Percentiles rank a stretch among this genome's conserved stretches.
Conservation (phyloP, 2,329 filamentous ascomycete species). For the Fusarium sp. region DNA sequence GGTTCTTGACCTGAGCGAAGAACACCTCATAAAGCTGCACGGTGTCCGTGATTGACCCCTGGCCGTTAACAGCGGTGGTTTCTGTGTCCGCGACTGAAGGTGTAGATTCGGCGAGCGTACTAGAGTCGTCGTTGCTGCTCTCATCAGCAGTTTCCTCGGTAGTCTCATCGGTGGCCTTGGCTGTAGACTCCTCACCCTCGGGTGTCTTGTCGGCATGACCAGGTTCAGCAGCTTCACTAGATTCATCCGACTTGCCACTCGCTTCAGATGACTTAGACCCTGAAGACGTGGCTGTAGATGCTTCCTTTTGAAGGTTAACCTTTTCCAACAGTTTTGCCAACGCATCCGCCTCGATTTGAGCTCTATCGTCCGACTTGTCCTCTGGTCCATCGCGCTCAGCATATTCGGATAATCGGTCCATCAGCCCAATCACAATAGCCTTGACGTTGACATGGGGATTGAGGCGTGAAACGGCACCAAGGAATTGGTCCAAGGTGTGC, state of each 20-base stretch:
- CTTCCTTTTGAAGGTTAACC: constrained; percentile 75
- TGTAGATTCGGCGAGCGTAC: constrained; percentile 50
- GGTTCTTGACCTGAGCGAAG: constrained; percentile 92
- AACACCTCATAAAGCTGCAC: constrained; percentile 97
- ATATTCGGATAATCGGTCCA: constrained; percentile 95
- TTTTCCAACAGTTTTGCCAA: constrained; percentile 82
- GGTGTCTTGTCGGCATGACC: constrained; percentile 46
- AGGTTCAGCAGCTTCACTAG: constrained; percentile 47
- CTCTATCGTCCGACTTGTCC: constrained; percentile 74
- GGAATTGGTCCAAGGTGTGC: constrained; percentile 94
- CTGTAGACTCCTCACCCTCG: constrained; percentile 40
- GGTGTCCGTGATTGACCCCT: constrained; percentile 65
- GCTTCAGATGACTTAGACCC: constrained; percentile 39
- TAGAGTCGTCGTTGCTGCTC: constrained; percentile 48
- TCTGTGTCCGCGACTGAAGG: constrained; percentile 62
- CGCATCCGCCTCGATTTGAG: constrained; percentile 86
- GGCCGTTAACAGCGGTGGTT: constrained; percentile 61
- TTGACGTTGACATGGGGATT: constrained; percentile 99
- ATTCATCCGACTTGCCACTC: constrained; percentile 46
- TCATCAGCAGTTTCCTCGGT: constrained; percentile 26
- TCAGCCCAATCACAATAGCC: constrained; percentile 95
- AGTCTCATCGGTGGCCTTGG: constrained; percentile 43
- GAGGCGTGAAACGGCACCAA: constrained; percentile 90
- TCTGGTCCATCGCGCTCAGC: constrained; percentile 87
- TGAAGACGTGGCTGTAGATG: constrained; percentile 22